Base-by-base conservation (phyloP, 1,139 yeast genomes). In the Lodderomyces elongisporus region DNA sequence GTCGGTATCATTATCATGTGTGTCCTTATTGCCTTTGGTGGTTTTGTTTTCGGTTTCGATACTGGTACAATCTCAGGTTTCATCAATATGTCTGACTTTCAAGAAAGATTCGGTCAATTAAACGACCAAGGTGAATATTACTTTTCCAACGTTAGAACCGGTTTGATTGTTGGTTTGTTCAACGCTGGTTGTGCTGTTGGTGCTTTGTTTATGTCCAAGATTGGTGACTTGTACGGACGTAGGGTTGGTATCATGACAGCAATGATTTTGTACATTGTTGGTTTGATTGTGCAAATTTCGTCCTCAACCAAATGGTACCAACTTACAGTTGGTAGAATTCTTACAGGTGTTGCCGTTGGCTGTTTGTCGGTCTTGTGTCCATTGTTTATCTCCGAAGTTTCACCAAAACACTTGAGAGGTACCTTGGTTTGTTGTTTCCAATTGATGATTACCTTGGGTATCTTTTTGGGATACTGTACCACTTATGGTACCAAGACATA, bases 171-270 rank as follows among this genome's bases (percentile, higher is more conserved):
- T 37, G 68, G 89, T 13, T 66, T 79, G 31, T 79, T 83, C 50
- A 79, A 81, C 48, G 60, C 80, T 30, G 88, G 89, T 17, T 81
- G 89, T 49, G 83, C 82, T 28, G 41, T 76, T 37, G 93, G 94
- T 38, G 87, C 89, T 17, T 56, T 83, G 18, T 49, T 72, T n/a
- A 60, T 82, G 14, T 70, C 79, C 18, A 71, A 67, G 45, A 29
- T 62, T 24, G 78, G 77, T 35, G 83, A 78, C 43, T 43, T 54
- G 12, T 51, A 55, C 42, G 87, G 87, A 18, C 62, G 84, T 46
- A 71, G 74, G 49, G 40, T 51, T 12, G 74, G 76, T 14, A 54
- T 79, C 14, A 62, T 62, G 49, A 37, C 61, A 15, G 58, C 80
- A 17, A 57, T 72, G 54, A 38, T 56, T 6, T 50, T 74, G 21